phyloP scores from a whole-genome alignment of 2,329 filamentous ascomycete genomes.

The Corinectria fuckeliana region DNA sequence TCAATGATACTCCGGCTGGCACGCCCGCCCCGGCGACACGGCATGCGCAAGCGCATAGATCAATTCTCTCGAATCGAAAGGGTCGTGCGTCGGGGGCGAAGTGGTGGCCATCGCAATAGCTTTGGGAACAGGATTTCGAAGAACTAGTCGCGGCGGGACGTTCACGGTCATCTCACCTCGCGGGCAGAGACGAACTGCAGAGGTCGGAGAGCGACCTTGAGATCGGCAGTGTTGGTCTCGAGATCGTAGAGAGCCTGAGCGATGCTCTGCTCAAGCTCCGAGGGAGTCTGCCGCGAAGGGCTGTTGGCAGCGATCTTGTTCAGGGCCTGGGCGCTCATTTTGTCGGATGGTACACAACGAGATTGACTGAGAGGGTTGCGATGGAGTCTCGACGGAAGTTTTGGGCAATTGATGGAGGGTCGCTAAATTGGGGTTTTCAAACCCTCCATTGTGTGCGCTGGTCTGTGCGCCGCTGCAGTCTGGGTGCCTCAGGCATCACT shows the following conservation, averaged over 20 bases:
- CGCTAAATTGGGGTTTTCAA: slow-evolving; percentile 53
- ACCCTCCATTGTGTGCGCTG: slow-evolving; percentile 41
- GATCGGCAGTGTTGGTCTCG: slow-evolving; percentile 98
- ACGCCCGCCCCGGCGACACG: slow-evolving; percentile 38
- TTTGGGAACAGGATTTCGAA: slow-evolving; percentile 55
- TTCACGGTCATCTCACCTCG: slow-evolving; percentile 80
- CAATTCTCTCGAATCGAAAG: slow-evolving; percentile 35
- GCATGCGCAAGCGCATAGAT: slow-evolving; percentile 22
- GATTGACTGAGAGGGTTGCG: slow-evolving; percentile 40
- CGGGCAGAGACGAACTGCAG: slow-evolving; percentile 98
- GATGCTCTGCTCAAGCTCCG: slow-evolving; percentile 96
- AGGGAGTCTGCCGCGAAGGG: slow-evolving; percentile 93
- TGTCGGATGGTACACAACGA: slow-evolving; percentile 54
- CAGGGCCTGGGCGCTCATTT: slow-evolving; percentile 72
- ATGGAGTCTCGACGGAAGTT: slow-evolving; percentile 37
- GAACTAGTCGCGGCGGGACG: slow-evolving; percentile 27
- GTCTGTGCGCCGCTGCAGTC: slow-evolving; percentile 18
- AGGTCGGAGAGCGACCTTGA: slow-evolving; percentile 94
- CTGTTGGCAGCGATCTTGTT: slow-evolving; percentile 99
- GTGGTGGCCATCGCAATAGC: slow-evolving; percentile 44
- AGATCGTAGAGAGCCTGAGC: slow-evolving; percentile 97
- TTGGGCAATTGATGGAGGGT: slow-evolving; percentile 40
- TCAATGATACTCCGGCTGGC: slow-evolving; percentile 48
- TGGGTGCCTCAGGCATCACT: slow-evolving; percentile 25
- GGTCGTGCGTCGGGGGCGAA: slow-evolving; percentile 33